A percentile compares a stretch with the other conserved stretches of the same genome.
Conservation (phyloP, 164 flowering plant species). For the Euptelea pleiosperma region DNA sequence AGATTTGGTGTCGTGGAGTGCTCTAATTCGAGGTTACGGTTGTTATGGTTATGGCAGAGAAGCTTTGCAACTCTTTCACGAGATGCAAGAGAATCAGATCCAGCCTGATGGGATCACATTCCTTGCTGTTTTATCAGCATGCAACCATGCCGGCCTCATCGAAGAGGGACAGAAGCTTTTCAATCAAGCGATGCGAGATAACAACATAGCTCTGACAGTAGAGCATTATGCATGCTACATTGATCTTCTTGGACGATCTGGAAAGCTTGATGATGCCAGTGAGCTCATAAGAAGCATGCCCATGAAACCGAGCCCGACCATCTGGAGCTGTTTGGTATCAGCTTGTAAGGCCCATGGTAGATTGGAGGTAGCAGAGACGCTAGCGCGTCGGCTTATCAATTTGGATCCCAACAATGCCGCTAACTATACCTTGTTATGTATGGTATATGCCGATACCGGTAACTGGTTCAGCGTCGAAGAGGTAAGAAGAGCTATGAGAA, state of each 20-base stretch:
- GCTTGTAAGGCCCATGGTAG: constrained; percentile 51
- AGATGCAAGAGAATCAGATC: constrained; percentile 40
- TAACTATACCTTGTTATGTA: constrained; percentile 41
- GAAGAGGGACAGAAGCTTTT: constrained; percentile 45
- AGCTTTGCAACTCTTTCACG: constrained; percentile 46
- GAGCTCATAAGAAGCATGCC: constrained; percentile 40
- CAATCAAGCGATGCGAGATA: constrained; percentile 14
- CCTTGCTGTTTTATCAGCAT: constrained; percentile 56
- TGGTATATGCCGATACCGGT: constrained; percentile 43
- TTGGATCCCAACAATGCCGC: constrained; percentile 54
- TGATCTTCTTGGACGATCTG: constrained; percentile 64
- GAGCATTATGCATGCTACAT: constrained; percentile 65
- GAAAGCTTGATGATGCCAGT: constrained; percentile 55
- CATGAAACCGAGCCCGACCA: constrained; percentile 38
- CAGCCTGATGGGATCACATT: constrained; percentile 39
- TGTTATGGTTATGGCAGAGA: constrained; percentile 43
- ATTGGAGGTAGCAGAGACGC: constrained; percentile 40
- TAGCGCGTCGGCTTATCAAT: constrained; percentile 37
- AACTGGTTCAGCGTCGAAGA: constrained; percentile 49
- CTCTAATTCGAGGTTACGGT: constrained; percentile 45
- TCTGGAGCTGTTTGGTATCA: constrained; percentile 53
- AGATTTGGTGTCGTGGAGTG: constrained; percentile 58
- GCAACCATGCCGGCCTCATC: constrained; percentile 54
- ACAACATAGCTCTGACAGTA: constrained; percentile 7
- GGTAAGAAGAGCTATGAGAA: constrained; percentile 40